phyloP scores from a whole-genome alignment of 139 green algal species.

The Tetradesmus lagerheimii region DNA sequence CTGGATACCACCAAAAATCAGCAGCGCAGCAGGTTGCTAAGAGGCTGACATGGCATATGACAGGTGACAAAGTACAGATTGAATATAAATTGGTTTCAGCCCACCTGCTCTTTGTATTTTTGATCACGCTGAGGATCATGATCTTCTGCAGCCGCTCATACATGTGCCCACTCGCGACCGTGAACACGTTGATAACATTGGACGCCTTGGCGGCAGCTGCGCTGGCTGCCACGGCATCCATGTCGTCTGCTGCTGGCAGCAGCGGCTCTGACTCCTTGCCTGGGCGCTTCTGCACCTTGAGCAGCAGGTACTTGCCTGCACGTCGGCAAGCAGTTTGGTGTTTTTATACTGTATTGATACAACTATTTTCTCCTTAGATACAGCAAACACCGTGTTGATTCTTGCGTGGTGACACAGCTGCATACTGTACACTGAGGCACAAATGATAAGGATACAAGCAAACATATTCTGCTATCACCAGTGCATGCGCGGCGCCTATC shows the following conservation, averaged over 20 bases:
- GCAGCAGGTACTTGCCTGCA: slow-evolving; percentile 78
- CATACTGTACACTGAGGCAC: no score
- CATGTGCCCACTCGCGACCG: slow-evolving; percentile 97
- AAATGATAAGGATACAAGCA: no score
- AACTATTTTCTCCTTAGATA: no score
- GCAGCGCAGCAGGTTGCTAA: no score
- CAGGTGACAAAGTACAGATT: no score
- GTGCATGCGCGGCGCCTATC: no score
- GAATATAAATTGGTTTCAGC: not conserved
- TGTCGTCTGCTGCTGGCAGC: slow-evolving; percentile 61
- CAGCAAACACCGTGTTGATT: no score
- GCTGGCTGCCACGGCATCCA: slow-evolving; percentile 35
- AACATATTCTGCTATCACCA: no score
- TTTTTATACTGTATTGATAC: no score
- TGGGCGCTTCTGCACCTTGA: slow-evolving; percentile 83
- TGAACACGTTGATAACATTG: slow-evolving; percentile 95
- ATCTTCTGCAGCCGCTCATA: slow-evolving; percentile 99
- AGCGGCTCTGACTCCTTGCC: slow-evolving; percentile 84
- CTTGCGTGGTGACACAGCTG: no score
- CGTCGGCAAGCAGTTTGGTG: not conserved
- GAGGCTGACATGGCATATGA: no score
- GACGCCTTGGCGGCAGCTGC: not conserved
- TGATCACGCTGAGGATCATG: slow-evolving; percentile 96
- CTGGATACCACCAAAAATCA: no score
- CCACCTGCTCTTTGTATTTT: slow-evolving; percentile 83